Conservation (phyloP, 352 stramenopile species). For the Globisporangium alternatum region DNA sequence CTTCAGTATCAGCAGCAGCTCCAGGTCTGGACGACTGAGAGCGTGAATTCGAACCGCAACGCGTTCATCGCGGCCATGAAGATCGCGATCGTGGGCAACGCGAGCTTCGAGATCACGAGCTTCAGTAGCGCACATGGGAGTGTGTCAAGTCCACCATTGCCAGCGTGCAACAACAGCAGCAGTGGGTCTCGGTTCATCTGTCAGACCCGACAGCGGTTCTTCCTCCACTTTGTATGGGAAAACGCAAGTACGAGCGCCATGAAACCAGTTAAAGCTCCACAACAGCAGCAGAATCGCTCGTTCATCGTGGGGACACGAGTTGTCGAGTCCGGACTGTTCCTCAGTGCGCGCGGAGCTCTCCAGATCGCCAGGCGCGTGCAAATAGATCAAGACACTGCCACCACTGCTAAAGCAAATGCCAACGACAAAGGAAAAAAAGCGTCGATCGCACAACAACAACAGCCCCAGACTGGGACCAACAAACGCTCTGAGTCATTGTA, state of each 20-base stretch:
- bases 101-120: slow-evolving; percentile 27
- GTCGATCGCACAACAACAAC: background rate
- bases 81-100: slow-evolving; percentile 32
- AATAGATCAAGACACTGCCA: background rate
- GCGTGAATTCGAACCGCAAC: slow-evolving; percentile 26
- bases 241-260: background rate
- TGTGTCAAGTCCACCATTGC: background rate
- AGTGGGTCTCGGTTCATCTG: slow-evolving; percentile 8
- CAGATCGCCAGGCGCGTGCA: slow-evolving; percentile 20
- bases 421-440: background rate
- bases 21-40: slow-evolving; percentile 23
- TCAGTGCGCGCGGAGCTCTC: slow-evolving; percentile 21
- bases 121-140: slow-evolving; percentile 1
- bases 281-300: slow-evolving; percentile 21
- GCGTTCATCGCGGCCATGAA: slow-evolving; percentile 49
- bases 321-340: slow-evolving; percentile 29
- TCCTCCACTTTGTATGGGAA: slow-evolving; percentile 39
- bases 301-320: slow-evolving; percentile 27
- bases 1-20: background rate
- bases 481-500: background rate
- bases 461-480: background rate
- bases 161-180: background rate
- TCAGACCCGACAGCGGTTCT: slow-evolving; percentile 27
- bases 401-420: background rate
- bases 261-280: background rate